Evolutionary conservation across 305 asterid genomes (phyloP).

Genomic region (Coffea humblotiana): DNA sequence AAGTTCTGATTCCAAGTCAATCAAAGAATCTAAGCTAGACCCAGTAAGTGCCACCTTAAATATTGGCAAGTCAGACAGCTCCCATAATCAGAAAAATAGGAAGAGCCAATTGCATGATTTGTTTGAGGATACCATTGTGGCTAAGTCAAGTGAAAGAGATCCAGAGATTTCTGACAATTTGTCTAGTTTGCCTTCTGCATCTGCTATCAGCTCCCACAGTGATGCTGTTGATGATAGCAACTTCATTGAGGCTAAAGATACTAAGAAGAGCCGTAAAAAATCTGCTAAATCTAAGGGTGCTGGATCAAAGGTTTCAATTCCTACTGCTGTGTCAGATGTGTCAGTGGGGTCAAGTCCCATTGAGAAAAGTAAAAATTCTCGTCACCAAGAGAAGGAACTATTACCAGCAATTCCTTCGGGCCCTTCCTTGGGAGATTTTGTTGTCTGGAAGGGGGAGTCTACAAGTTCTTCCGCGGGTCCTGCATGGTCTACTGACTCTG

Average conservation of each 20-base stretch:
- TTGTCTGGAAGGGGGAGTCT: conserved; percentile 73
- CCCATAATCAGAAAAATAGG: conserved; percentile 39
- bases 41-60: conserved; percentile 28
- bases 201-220: conserved; percentile 32
- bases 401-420: conserved; percentile 70
- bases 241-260: conserved; percentile 78
- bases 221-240: conserved; percentile 42
- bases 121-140: conserved; percentile 41
- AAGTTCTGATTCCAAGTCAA: conserved; percentile 47
- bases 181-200: conserved; percentile 24
- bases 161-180: conserved; percentile 35
- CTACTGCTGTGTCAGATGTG: conserved; percentile 37
- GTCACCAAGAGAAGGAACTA: conserved; percentile 63
- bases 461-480: conserved; percentile 59
- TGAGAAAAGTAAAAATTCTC: conserved; percentile 56
- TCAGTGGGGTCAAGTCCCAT: conserved; percentile 49
- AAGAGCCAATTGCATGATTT: conserved; percentile 56
- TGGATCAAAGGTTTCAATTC: conserved; percentile 44
- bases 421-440: conserved; percentile 85
- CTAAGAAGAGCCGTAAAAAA: conserved; percentile 76
- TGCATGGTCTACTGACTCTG: conserved; percentile 76
- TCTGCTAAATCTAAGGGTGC: conserved; percentile 70
- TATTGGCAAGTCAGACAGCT: conserved; percentile 37
- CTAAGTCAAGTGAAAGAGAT: conserved; percentile 43
- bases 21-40: conserved; percentile 44